A percentile compares a stretch with the other conserved stretches of the same genome.
phyloP scores from a whole-genome alignment of 1,139 yeast genomes.

The Entelexis sorbosivorans region DNA sequence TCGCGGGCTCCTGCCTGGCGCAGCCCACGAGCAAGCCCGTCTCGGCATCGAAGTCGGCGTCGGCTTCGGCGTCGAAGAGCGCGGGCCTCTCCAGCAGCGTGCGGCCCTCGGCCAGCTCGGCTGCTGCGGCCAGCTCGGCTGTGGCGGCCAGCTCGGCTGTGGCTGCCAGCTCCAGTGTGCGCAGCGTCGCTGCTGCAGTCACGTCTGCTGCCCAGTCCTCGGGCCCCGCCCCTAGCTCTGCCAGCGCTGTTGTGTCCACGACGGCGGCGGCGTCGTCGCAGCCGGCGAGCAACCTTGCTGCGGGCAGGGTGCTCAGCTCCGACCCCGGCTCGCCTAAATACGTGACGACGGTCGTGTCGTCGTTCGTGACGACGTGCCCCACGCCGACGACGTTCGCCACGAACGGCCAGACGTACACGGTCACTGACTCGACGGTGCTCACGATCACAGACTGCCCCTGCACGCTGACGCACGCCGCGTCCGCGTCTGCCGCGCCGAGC shows the following conservation, averaged over 20 bases:
- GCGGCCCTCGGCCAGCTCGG: not conserved
- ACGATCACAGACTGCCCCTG: constrained; percentile 43
- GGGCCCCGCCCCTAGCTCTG: not conserved
- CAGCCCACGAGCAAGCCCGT: not conserved
- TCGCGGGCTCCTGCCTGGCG: not conserved
- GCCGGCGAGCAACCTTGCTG: not conserved
- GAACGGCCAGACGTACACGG: constrained; percentile 33
- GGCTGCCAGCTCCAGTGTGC: too few relatives aligned
- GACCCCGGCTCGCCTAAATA: not conserved
- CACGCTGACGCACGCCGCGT: constrained; percentile 29
- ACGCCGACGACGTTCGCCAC: constrained; percentile 21
- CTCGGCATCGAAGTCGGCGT: not conserved
- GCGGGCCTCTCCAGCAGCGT: not conserved
- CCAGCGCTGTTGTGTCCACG: too few relatives aligned
- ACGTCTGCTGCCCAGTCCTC: not conserved
- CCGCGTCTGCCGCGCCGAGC: not conserved
- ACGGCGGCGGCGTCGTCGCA: too few relatives aligned
- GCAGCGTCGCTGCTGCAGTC: not conserved
- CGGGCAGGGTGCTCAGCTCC: not conserved
- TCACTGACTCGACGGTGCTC: constrained; percentile 35
- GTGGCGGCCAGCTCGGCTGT: not conserved
- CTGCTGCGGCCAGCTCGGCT: not conserved
- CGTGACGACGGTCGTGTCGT: not conserved
- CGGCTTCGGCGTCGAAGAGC: constrained; percentile 1
- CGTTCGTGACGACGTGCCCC: constrained; percentile 34